Evolutionary conservation across 83 land plant genomes (phyloP), one percentile per base, ranked within the genome.

Genomic region (Isoetes engelmannii): DNA sequence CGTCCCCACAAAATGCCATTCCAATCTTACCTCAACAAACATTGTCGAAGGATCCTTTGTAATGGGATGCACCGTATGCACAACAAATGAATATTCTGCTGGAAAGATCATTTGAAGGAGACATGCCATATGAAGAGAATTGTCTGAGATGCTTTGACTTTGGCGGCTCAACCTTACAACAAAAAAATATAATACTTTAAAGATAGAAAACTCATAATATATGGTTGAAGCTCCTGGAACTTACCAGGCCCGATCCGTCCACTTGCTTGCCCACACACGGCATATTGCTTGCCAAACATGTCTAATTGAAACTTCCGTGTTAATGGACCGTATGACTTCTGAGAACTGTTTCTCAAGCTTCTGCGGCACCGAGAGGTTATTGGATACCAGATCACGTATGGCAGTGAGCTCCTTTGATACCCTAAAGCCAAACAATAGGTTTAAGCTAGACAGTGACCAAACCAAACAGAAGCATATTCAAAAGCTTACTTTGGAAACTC

Each of bases 11-110:
- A 51, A 12, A 51, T 51, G 54, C 54, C 15, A 51, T 10, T 12
- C 12, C 54, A 51, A n/a, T 1, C 63, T 28, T 6, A 71, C 73
- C 73, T 71, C 73, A 46, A 70, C 61, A 47, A 62, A 62, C 73
- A 60, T 71, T 15, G 20, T 4, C 41, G 45, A 42, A 12, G 73
- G 69, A 61, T 71, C 69, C 44, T 71, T 71, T 0, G 73, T 44
- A 62, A 71, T 71, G 45, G 73, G 73, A 47, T 71, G 73, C 48
- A 58, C 69, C 3, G 70, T 71, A 71, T 71, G 73, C 51, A 71
- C 21, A 19, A 71, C 73, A 71, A 71, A 71, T 45, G 73, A 45
- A 48, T 71, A 71, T 5, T 71, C 73, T 44, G 73, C 69, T 6
- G 73, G 70, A 10, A 71, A 45, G 8, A 71, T 70, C 47, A 61